phyloP scores from a whole-genome alignment of 306 rosid genomes.

The Nissolia schottii region DNA sequence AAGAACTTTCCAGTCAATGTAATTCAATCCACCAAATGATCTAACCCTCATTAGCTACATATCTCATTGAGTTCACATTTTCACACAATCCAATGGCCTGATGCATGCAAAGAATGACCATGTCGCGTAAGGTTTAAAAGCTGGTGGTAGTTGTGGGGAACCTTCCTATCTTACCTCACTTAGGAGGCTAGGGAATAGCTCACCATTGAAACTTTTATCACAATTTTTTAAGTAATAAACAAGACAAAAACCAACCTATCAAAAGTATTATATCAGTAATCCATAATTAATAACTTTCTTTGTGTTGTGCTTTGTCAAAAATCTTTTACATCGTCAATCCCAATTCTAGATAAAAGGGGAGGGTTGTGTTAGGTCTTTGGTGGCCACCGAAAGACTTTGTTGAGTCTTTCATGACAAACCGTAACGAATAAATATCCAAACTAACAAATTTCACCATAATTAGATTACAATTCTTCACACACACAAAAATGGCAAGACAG shows the following conservation, averaged over 20 bases:
- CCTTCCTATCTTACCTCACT: background rate
- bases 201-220: background rate
- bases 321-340: no score
- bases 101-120: background rate
- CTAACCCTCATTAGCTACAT: background rate
- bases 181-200: background rate
- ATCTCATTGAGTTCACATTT: background rate
- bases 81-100: background rate
- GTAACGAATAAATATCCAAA: constrained; percentile 16
- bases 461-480: constrained; percentile 8
- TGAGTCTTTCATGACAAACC: no score
- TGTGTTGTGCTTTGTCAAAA: no score
- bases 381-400: no score
- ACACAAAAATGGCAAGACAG: constrained; percentile 12
- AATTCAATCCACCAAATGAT: no score
- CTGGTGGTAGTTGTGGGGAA: background rate
- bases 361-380: no score
- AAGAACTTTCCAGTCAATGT: background rate
- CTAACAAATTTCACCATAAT: constrained; percentile 4
- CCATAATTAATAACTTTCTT: no score
- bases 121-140: background rate
- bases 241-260: background rate
- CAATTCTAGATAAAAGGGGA: no score
- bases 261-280: background rate
- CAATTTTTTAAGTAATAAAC: background rate